Evolutionary conservation across 257 asterid species (phyloP).

Genomic region (Nicotiana undulata): DNA sequence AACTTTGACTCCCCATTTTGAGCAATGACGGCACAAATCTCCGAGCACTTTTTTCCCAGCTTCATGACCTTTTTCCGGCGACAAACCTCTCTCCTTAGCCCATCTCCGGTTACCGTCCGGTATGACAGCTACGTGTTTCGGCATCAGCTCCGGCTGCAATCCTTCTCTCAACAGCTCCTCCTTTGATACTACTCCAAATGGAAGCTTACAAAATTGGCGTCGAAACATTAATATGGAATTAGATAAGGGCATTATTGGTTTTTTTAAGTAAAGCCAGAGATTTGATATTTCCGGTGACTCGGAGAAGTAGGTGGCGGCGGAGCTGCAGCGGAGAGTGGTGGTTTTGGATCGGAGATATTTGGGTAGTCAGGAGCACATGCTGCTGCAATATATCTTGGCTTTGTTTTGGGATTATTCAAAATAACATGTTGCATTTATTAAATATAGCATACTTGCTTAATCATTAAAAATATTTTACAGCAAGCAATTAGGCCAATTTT

Average conservation of each 20-base stretch:
- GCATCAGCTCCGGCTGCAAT: conserved; percentile 7
- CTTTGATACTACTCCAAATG: not conserved
- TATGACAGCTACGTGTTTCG: conserved; percentile 23
- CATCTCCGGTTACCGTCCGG: conserved; percentile 22
- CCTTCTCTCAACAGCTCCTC: not conserved
- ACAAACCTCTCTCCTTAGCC: conserved; percentile 10
- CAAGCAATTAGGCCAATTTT: not conserved
- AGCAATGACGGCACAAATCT: not conserved
- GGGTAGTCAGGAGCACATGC: not conserved
- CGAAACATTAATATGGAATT: not conserved
- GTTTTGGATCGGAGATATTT: not conserved
- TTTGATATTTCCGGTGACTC: not conserved
- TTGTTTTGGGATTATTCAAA: not conserved
- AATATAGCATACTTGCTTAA: not conserved
- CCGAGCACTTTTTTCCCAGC: conserved; percentile 3
- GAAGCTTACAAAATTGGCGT: not conserved
- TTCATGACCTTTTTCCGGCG: not conserved
- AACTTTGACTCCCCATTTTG: conserved; percentile 11
- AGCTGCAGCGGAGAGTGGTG: not conserved
- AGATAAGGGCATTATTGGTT: too few species aligned
- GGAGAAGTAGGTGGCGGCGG: not conserved
- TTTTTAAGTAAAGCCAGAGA: too few species aligned
- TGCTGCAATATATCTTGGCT: not conserved
- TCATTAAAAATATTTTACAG: too few species aligned
- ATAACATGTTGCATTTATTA: not conserved